These are phyloP conservation scores for Debaryomycetaceae sp. DNA, from an alignment of 1,139 yeast species.

Conservation along the genomic window DNA sequence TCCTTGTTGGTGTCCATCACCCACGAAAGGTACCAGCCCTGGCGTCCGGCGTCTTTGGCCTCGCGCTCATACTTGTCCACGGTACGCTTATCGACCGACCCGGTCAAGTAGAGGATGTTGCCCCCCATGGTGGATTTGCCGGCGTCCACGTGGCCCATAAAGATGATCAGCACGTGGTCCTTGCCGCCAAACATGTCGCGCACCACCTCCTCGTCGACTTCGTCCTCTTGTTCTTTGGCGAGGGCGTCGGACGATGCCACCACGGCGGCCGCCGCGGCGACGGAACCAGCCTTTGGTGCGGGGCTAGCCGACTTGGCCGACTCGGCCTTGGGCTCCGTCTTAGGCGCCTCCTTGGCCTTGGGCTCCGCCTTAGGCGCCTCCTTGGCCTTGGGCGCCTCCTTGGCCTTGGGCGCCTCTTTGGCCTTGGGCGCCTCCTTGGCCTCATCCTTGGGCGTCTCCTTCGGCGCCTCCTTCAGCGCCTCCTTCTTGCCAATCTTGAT, in stretches of 20 bases:
- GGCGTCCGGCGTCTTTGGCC: constrained; percentile 99
- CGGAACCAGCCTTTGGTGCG: constrained; percentile 12
- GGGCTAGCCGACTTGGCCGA: constrained; percentile 10
- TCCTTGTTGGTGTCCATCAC: constrained; percentile 99
- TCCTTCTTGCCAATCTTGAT: constrained; percentile 36
- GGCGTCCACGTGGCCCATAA: constrained; percentile 99
- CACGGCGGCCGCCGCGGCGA: constrained; percentile 11
- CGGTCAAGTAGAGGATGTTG: constrained; percentile 84
- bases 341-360: constrained; percentile 14
- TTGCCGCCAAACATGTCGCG: constrained; percentile 94
- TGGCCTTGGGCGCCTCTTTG: constrained; percentile 11
- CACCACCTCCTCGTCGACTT: constrained; percentile 82
- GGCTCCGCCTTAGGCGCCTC: constrained; percentile 12
- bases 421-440: constrained; percentile 9
- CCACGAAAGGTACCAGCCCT: constrained; percentile 99
- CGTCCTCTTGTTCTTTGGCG: constrained; percentile 74
- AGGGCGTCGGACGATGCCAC: constrained; percentile 44
- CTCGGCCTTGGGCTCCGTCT: constrained; percentile 12
- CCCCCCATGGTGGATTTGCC: constrained; percentile 99
- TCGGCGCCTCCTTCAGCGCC: constrained; percentile 10
- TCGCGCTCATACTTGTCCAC: constrained; percentile 97
- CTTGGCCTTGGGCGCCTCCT: constrained; percentile 20
- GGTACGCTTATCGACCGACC: constrained; percentile 98
- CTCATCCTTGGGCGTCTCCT: constrained; percentile 10
- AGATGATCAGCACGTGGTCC: constrained; percentile 92